Conservation (phyloP, 768 basidiomycete genomes). For the Naganishia kalamii region DNA sequence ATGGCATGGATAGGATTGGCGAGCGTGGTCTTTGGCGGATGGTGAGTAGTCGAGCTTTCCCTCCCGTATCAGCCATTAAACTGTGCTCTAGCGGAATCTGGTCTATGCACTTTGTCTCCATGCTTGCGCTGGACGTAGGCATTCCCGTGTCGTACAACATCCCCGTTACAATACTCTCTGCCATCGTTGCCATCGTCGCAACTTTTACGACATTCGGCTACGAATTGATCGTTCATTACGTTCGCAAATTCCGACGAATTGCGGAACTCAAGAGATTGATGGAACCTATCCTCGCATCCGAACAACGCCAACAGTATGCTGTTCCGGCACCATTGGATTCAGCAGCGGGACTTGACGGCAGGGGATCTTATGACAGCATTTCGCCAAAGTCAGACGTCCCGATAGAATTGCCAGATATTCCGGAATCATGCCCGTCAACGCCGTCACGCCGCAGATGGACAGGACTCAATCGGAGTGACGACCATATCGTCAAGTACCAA, state of each 20-base stretch:
- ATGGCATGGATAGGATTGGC: constrained; percentile 17
- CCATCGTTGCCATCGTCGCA: constrained; percentile 15
- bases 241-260: not conserved
- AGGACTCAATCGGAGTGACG: constrained; percentile 7
- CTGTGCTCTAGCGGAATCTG: not conserved
- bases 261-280: constrained; percentile 1
- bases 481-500: constrained; percentile 7
- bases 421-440: too few species aligned
- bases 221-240: constrained; percentile 12
- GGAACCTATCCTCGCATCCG: not conserved
- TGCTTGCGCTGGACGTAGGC: constrained; percentile 7
- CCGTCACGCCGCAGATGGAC: constrained; percentile 1
- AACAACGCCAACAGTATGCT: not conserved
- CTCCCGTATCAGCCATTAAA: not conserved
- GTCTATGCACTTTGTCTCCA: constrained; percentile 18
- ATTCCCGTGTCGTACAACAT: constrained; percentile 14
- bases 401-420: not conserved
- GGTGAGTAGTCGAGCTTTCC: constrained; percentile 2
- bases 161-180: constrained; percentile 9
- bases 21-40: constrained; percentile 18
- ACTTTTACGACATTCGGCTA: constrained; percentile 17
- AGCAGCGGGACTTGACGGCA: not conserved
- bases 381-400: not conserved
- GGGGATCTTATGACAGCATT: not conserved
- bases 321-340: not conserved